Base-by-base conservation (phyloP, 805 yeast genomes). In the Zygoascus flipseniorum region DNA sequence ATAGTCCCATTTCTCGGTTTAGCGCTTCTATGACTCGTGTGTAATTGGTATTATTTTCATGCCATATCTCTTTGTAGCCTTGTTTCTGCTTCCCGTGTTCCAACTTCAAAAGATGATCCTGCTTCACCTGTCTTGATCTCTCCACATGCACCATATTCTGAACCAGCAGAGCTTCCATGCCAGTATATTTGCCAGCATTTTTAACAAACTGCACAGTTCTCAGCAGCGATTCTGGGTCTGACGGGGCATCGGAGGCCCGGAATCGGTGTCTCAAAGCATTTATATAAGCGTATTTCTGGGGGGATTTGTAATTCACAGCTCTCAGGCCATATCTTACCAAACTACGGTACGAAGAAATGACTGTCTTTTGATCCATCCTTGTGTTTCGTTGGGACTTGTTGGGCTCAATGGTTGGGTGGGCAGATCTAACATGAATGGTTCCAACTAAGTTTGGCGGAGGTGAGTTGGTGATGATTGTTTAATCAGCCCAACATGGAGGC, bases 51-150 rank as follows among this genome's bases (percentile, higher is more conserved):
- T 68, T 65, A 23, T 72, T 70, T 50, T 58, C 69, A 48, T 70
- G 66, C 52, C 65, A 70, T 52, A 85, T 3, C n/a, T 43, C 26
- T 23, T 20, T 5, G 18, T 45, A 43, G 11, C 20, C 26, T 41
- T 44, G 74, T 79, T 13, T 68, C 6, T 23, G 28, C 79, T 11
- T 71, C 74, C 42, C 70, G 77, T 61, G 74, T 74, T 2, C 58
- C 71, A 19, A 41, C 48, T 48, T 48, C 44, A 43, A 45, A 35
- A 20, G 44, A 39, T 23, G 37, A 11, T 13, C 47, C 16, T 41
- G n/a, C 8, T 20, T 35, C 31, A 51, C 41, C 31, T 31, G 28
- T 20, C 53, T 46, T 31, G 54, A 47, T 26, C 55, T 46, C 32
- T 61, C 53, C 14, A 62, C 55, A 37, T 51, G 57, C 8, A 57